phyloP scores from a whole-genome alignment of 768 basidiomycete genomes.

The Suillus ampliporus region DNA sequence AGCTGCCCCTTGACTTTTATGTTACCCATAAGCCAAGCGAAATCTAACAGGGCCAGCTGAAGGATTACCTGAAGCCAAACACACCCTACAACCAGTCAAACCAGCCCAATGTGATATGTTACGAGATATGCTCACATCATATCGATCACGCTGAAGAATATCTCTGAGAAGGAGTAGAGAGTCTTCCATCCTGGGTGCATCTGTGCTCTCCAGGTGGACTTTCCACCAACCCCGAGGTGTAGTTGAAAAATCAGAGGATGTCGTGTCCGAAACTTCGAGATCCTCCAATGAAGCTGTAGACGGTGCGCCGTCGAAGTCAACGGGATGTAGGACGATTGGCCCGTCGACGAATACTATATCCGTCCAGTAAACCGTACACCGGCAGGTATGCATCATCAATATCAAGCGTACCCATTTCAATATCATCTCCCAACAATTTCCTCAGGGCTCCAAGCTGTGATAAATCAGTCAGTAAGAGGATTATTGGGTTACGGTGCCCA shows the following conservation, averaged over 20 bases:
- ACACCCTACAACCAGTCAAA: constrained; percentile 56
- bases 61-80: constrained; percentile 73
- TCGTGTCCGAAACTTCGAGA: constrained; percentile 42
- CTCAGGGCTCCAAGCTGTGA: constrained; percentile 72
- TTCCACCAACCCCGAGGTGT: constrained; percentile 79
- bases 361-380: constrained; percentile 1
- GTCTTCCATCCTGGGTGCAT: constrained; percentile 61
- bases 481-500: constrained; percentile 1
- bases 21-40: constrained; percentile 12
- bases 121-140: constrained; percentile 57
- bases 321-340: constrained; percentile 69
- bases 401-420: constrained; percentile 62
- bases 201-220: constrained; percentile 54
- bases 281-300: constrained; percentile 37
- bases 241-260: constrained; percentile 53
- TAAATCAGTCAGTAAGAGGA: constrained; percentile 1
- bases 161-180: constrained; percentile 60
- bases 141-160: constrained; percentile 59
- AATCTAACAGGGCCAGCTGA: background rate
- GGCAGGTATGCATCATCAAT: background rate
- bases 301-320: constrained; percentile 52
- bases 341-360: constrained; percentile 74
- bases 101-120: background rate
- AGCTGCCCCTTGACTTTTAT: constrained; percentile 75
- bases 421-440: constrained; percentile 65